Base-by-base conservation (phyloP, 768 basidiomycete species). In the Leccinum disarticulatum region DNA sequence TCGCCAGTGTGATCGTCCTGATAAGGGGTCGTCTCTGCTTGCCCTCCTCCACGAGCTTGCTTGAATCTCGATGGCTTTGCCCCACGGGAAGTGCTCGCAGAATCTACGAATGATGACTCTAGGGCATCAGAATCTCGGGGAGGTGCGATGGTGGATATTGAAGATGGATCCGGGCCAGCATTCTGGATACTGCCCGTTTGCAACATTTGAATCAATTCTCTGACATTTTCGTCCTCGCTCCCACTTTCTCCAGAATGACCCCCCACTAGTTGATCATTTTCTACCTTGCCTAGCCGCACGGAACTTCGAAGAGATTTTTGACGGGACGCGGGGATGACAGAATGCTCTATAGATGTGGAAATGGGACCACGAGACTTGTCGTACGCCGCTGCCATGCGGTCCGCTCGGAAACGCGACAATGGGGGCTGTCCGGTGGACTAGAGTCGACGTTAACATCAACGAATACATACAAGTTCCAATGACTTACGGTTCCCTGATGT, bases 351-450 rank as follows among this genome's bases (percentile, higher is more conserved):
- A 1, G 80, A 80, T 52, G 70, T 75, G 30, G 77, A 76, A 15
- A 73, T 25, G 6, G 68, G 61, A 27, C 73, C 64, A n/a, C 69
- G 61, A 14, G 81, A 73, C n/a, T 75, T 69, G 60, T 77, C 76
- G 63, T 82, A 84, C 1, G 82, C 77, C 27, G 79, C 76, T 15
- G 79, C 77, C 57, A 87, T 73, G 22, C 80, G 81, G 46, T 76
- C 80, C 1, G 85, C 81, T 68, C 83, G 91, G 71, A 91, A 91
- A 43, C 78, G 82, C 13, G 90, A 91, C 43, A 87, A 72, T 0
- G 79, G 66, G 7, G 83, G 77, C 66, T 83, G 87, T 47, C 78
- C 73, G 17, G 68, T 74, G 15, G 75, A 61, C 38, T 83, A 46
- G 25, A 22, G 17, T 14, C 28, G 35, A 7, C 27, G 35, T 61